Evolutionary conservation across 345 rosid species (phyloP).

Genomic region (Eutrema heterophyllum): DNA sequence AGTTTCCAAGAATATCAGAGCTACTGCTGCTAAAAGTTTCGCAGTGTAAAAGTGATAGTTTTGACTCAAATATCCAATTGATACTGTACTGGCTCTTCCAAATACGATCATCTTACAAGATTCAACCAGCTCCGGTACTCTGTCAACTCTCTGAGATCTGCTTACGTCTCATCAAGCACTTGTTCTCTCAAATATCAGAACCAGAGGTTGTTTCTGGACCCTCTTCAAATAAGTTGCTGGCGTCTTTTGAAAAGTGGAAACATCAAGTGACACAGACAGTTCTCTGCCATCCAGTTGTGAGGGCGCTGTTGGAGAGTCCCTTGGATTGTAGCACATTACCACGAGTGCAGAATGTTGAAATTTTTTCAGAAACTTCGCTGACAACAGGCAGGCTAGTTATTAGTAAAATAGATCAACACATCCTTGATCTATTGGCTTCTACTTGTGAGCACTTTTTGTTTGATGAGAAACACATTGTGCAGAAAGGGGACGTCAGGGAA

Average conservation of each 20-base stretch:
- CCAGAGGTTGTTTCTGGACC: constrained; percentile 31
- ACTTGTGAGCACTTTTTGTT: constrained; percentile 49
- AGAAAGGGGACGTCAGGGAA: constrained; percentile 24
- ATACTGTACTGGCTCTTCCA: constrained; percentile 67
- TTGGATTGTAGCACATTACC: constrained; percentile 39
- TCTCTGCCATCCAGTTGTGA: constrained; percentile 61
- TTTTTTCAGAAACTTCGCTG: constrained; percentile 38
- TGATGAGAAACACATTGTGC: constrained; percentile 24
- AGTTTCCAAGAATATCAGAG: constrained; percentile 30
- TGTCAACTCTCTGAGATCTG: constrained; percentile 56
- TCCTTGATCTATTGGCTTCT: constrained; percentile 51
- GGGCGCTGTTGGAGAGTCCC: constrained; percentile 44
- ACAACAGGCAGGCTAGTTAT: constrained; percentile 36
- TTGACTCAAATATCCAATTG: constrained; percentile 45
- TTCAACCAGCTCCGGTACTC: constrained; percentile 40
- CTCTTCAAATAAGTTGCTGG: constrained; percentile 13
- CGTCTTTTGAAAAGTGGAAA: constrained; percentile 30
- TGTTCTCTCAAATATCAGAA: constrained; percentile 45
- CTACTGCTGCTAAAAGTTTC: constrained; percentile 62
- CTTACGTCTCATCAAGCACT: constrained; percentile 46
- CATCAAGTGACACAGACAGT: constrained; percentile 52
- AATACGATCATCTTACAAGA: constrained; percentile 42
- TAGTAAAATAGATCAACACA: constrained; percentile 51
- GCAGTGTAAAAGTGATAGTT: constrained; percentile 35
- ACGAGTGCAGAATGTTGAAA: constrained; percentile 25